phyloP scores from a whole-genome alignment of 129 eudicot genomes.

The Scalesia atractyloides region DNA sequence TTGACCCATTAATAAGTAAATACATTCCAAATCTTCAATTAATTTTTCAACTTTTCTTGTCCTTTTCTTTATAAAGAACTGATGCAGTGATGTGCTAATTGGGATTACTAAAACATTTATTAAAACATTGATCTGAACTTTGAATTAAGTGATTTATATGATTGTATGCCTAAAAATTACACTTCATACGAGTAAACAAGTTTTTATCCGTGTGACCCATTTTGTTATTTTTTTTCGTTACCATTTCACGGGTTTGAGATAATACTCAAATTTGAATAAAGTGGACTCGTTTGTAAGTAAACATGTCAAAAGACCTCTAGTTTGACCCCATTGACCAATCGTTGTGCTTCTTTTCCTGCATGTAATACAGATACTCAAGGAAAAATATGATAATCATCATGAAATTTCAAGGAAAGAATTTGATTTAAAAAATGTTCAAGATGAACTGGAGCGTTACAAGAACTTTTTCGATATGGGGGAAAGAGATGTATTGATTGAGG shows the following conservation, averaged over 20 bases:
- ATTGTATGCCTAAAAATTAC: background rate
- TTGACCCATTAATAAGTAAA: background rate
- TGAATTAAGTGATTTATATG: background rate
- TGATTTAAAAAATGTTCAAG: conserved; percentile 63
- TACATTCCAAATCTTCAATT: background rate
- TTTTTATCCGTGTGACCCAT: background rate
- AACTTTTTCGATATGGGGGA: conserved; percentile 93
- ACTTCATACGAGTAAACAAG: background rate
- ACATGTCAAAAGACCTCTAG: background rate
- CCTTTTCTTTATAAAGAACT: background rate
- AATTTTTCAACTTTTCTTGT: background rate
- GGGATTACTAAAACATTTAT: background rate
- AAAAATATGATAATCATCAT: conserved; percentile 89
- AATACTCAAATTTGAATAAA: background rate
- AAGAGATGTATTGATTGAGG: conserved; percentile 90
- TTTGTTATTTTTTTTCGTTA: background rate
- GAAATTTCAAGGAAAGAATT: conserved; percentile 65
- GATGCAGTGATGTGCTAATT: background rate
- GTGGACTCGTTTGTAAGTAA: background rate
- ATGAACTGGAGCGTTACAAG: conserved; percentile 72
- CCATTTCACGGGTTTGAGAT: background rate
- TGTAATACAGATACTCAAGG: conserved; percentile 66
- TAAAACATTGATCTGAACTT: background rate
- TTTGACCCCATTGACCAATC: background rate
- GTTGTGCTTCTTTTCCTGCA: conserved; percentile 14